Evolutionary conservation across 1,284 basidiomycete species (phyloP).

Genomic region (Earliella scabrosa): DNA sequence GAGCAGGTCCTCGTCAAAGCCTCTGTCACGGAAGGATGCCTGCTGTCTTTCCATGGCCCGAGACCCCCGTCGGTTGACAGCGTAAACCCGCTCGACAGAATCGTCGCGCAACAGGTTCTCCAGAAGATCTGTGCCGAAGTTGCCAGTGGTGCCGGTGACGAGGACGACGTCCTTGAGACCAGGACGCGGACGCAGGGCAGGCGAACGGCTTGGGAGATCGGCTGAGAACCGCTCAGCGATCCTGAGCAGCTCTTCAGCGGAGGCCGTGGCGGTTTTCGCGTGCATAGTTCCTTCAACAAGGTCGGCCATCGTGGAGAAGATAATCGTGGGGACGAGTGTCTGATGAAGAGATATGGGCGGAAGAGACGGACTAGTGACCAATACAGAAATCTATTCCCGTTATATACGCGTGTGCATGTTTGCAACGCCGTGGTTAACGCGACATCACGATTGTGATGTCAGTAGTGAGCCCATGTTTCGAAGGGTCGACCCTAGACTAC

Average conservation of each 20-base stretch:
- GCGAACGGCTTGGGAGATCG: conserved; percentile 1
- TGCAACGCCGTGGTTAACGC: no score
- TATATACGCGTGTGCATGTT: no score
- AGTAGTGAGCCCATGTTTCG: no score
- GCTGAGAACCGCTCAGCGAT: conserved; percentile 6
- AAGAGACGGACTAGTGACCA: no score
- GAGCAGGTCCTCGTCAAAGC: conserved; percentile 33
- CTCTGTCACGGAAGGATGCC: conserved; percentile 33
- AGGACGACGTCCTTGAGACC: conserved; percentile 22
- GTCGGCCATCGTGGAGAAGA: neutral
- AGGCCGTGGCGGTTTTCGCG: neutral
- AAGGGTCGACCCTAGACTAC: no score
- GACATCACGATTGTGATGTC: no score
- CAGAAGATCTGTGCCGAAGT: conserved; percentile 24
- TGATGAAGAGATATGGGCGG: no score
- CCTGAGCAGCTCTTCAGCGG: neutral
- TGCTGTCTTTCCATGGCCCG: conserved; percentile 30
- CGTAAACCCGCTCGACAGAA: conserved; percentile 19
- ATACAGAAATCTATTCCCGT: no score
- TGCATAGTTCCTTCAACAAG: neutral
- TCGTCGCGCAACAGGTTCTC: conserved; percentile 12
- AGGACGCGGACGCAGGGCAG: neutral
- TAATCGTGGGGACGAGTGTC: no score
- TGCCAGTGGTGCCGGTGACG: conserved; percentile 29
- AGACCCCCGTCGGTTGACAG: conserved; percentile 18